Percentiles rank a stretch among this genome's conserved stretches.
These are phyloP conservation scores for Rachicladosporium sp. DNA, from an alignment of 2,329 filamentous ascomycete species.

Conservation along the genomic window DNA sequence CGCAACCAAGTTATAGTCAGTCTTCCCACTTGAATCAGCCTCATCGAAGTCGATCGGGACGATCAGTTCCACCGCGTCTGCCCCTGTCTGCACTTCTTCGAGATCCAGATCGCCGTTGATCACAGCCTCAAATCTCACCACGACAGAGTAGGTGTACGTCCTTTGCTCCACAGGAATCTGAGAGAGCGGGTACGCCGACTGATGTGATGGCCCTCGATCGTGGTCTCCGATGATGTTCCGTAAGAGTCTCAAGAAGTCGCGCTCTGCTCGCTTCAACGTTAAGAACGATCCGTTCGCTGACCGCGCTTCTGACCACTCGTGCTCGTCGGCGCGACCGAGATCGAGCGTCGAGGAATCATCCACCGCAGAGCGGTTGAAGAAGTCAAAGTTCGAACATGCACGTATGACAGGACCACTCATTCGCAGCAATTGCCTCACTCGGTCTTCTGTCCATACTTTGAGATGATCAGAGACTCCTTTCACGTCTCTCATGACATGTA, in stretches of 20 bases:
- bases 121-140: slow-evolving; percentile 48
- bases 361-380: slow-evolving; percentile 54
- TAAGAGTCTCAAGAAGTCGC: slow-evolving; percentile 58
- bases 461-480: slow-evolving; percentile 53
- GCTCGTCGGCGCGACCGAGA: slow-evolving; percentile 19
- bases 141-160: slow-evolving; percentile 55
- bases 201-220: slow-evolving; percentile 42
- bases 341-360: not conserved
- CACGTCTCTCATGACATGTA: slow-evolving; percentile 56
- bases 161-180: slow-evolving; percentile 48
- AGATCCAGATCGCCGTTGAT: slow-evolving; percentile 44
- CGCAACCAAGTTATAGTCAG: slow-evolving; percentile 30
- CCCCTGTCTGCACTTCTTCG: slow-evolving; percentile 51
- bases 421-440: slow-evolving; percentile 46
- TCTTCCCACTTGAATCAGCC: slow-evolving; percentile 1
- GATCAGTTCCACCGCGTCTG: slow-evolving; percentile 52
- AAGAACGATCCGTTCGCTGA: slow-evolving; percentile 46
- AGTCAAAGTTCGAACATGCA: slow-evolving; percentile 60
- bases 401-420: slow-evolving; percentile 48
- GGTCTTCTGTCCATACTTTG: slow-evolving; percentile 38
- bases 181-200: slow-evolving; percentile 54
- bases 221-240: slow-evolving; percentile 45
- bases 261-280: slow-evolving; percentile 56
- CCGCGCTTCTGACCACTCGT: not conserved
- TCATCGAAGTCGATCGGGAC: slow-evolving; percentile 5